These are phyloP conservation scores for Pestalotiopsis sp. DNA, from an alignment of 2,329 filamentous ascomycete species.

Conservation along the genomic window DNA sequence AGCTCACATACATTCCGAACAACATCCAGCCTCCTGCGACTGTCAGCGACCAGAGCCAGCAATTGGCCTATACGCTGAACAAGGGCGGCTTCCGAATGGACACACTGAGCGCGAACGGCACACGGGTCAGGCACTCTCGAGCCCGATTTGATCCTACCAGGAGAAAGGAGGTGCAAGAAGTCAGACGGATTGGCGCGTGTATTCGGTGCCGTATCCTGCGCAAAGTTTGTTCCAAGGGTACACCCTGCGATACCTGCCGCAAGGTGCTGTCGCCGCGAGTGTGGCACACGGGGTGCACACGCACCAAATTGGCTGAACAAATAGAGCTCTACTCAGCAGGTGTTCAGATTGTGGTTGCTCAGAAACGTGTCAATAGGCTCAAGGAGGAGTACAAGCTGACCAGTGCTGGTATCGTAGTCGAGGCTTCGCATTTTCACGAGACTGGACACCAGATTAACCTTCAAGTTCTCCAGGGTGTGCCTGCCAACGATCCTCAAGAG, in stretches of 20 bases:
- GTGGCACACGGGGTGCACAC: slow-evolving; percentile 67
- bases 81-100: slow-evolving; percentile 59
- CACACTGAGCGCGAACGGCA: slow-evolving; percentile 45
- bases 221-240: slow-evolving; percentile 67
- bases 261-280: slow-evolving; percentile 65
- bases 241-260: slow-evolving; percentile 64
- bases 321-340: slow-evolving; percentile 66
- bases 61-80: slow-evolving; percentile 29
- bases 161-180: slow-evolving; percentile 67
- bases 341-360: slow-evolving; percentile 64
- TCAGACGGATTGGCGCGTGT: slow-evolving; percentile 67
- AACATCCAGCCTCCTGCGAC: slow-evolving; percentile 30
- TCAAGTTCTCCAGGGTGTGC: slow-evolving; percentile 42
- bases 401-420: slow-evolving; percentile 52
- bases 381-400: slow-evolving; percentile 53
- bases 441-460: slow-evolving; percentile 46
- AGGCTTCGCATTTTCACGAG: slow-evolving; percentile 63
- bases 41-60: slow-evolving; percentile 32
- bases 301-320: slow-evolving; percentile 63
- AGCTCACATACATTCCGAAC: slow-evolving; percentile 33
- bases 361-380: slow-evolving; percentile 58
- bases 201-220: slow-evolving; percentile 67
- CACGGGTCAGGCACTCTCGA: slow-evolving; percentile 53
- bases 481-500: slow-evolving; percentile 32
- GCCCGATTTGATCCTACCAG: slow-evolving; percentile 59